phyloP scores from a whole-genome alignment of 2,329 filamentous ascomycete species.

The Venturia effusa region DNA sequence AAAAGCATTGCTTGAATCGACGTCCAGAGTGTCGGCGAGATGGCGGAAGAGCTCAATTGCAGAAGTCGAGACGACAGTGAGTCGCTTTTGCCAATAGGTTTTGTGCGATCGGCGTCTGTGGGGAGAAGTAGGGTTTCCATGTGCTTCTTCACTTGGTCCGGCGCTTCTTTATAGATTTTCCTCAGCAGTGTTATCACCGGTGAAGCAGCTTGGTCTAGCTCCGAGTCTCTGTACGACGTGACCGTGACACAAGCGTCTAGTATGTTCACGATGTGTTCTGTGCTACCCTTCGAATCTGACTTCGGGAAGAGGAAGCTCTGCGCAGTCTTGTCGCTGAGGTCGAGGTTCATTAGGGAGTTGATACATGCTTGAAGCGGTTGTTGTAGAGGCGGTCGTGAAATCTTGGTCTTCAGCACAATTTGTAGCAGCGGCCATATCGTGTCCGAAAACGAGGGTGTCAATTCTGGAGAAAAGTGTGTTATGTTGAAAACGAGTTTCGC shows the following conservation, averaged over 20 bases:
- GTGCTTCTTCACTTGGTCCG: slow-evolving; percentile 47
- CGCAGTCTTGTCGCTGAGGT: background rate
- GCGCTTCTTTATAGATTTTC: slow-evolving; percentile 58
- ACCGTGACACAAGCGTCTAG: slow-evolving; percentile 57
- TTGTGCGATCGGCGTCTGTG: slow-evolving; percentile 60
- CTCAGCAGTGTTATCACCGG: slow-evolving; percentile 67
- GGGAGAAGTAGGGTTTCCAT: slow-evolving; percentile 65
- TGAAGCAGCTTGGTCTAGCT: slow-evolving; percentile 62
- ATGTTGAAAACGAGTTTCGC: slow-evolving; percentile 86
- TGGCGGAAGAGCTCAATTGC: slow-evolving; percentile 62
- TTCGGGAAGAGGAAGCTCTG: slow-evolving; percentile 50
- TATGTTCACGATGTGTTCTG: slow-evolving; percentile 57
- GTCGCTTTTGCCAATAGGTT: slow-evolving; percentile 64
- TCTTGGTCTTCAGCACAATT: slow-evolving; percentile 53
- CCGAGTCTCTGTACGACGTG: slow-evolving; percentile 49
- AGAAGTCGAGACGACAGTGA: slow-evolving; percentile 69
- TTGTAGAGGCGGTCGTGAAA: slow-evolving; percentile 57
- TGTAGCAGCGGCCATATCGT: slow-evolving; percentile 60
- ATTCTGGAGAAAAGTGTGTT: slow-evolving; percentile 59
- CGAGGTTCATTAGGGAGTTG: slow-evolving; percentile 72
- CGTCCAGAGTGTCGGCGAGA: slow-evolving; percentile 60
- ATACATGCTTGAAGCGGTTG: slow-evolving; percentile 60
- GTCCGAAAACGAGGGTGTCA: slow-evolving; percentile 50
- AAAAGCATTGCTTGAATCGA: slow-evolving; percentile 73
- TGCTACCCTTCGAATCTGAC: slow-evolving; percentile 46